Percentiles rank a stretch among this genome's conserved stretches.
Evolutionary conservation across 2,329 filamentous ascomycete species (phyloP).

Genomic region (Verticillium nonalfalfae): DNA sequence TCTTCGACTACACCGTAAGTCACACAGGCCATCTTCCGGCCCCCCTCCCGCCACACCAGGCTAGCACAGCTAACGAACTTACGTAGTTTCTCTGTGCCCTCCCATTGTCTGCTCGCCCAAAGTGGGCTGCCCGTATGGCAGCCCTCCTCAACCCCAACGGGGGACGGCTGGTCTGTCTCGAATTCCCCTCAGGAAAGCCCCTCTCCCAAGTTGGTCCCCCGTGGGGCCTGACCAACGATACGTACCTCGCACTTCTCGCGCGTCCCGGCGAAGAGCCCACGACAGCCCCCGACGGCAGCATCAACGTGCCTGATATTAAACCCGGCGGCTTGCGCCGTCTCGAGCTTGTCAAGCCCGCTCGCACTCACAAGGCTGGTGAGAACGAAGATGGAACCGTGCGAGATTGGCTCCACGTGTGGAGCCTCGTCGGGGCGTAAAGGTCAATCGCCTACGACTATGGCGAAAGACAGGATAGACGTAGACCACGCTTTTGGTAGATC

Average conservation of each 20-base stretch:
- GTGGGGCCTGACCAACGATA: constrained; percentile 60
- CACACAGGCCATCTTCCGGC: not conserved
- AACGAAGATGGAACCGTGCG: constrained; percentile 36
- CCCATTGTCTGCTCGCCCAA: constrained; percentile 41
- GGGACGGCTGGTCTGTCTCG: constrained; percentile 58
- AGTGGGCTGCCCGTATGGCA: constrained; percentile 47
- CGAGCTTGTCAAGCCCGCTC: constrained; percentile 40
- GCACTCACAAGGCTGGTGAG: constrained; percentile 42
- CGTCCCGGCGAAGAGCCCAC: constrained; percentile 55
- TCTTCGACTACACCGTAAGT: constrained; percentile 58
- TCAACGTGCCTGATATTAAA: constrained; percentile 32
- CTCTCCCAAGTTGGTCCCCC: constrained; percentile 63
- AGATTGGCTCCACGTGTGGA: constrained; percentile 52
- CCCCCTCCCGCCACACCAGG: not conserved
- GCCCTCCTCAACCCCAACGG: constrained; percentile 37
- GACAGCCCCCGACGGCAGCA: not conserved
- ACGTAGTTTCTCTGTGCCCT: constrained; percentile 56
- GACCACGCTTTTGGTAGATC: not conserved
- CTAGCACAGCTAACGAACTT: not conserved
- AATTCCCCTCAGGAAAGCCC: constrained; percentile 71
- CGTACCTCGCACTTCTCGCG: constrained; percentile 66
- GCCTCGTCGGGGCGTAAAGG: constrained; percentile 14
- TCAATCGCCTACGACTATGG: not conserved
- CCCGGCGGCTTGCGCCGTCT: constrained; percentile 36
- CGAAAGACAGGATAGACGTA: not conserved